Evolutionary conservation across 192 early-diverging fungal species (phyloP), one percentile per base, ranked within the genome.

Genomic region (Backusella mclennaniae): DNA sequence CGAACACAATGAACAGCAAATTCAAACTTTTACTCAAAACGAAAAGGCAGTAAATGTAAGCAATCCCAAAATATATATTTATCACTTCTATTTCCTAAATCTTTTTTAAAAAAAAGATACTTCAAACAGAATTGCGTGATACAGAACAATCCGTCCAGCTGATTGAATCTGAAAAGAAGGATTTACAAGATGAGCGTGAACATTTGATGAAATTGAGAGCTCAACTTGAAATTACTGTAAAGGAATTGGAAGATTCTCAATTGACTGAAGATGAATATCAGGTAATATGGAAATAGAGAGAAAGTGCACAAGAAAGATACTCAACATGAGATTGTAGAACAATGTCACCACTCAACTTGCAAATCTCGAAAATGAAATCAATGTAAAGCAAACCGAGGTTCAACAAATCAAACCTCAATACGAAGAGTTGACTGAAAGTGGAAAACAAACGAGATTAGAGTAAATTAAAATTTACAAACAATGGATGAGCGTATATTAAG

Each of bases 151-250:
- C 89, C 4, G 81, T 93, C 23, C 91, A 94, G 53, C 56, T 94
- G 6, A 74, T 95, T 39, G 84, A 78, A 38, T 80, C 88, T 11
- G 94, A 96, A 77, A 91, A 91, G 52, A 84, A 85, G 71, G 92
- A 94, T 77, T 71, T 92, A 39, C 89, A 89, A 15, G 85, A 88
- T n/a, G 95, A 95, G 73, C 82, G 87, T 67, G 89, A 95, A 76
- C 89, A 93, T 33, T 80, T 91, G 72, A 94, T 93, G 79, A 93
- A 94, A 69, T 83, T 85, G 8, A 88, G 93, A 67, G 93, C 95
- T 6, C 91, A 96, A 73, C 83, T 93, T 23, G 93, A 97, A 80
- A 84, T 95, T 26, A 79, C 87, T 5, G 89, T 97, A 66, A 90
- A 93, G 70, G 95, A 97, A 81, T 80, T 95, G 66, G 94, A 97